A percentile compares a stretch with the other conserved stretches of the same genome.
These are phyloP conservation scores for Phytophthora brassicae DNA, from an alignment of 352 stramenopile species.

Conservation along the genomic window DNA sequence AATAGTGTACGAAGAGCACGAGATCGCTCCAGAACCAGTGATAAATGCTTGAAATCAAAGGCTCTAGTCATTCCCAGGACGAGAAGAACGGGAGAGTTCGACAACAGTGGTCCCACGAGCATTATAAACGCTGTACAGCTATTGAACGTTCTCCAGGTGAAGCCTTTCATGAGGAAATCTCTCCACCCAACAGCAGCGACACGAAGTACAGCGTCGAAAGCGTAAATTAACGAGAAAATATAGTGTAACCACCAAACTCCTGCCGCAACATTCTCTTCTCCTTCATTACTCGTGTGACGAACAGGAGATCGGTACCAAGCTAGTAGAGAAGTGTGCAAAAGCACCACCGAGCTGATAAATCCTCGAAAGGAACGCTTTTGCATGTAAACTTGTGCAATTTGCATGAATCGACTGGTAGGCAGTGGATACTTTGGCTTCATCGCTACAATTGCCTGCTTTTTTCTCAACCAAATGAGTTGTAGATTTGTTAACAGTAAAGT, in stretches of 20 bases:
- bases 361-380: constrained; percentile 64
- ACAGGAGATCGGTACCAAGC: constrained; percentile 73
- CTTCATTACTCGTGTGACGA: constrained; percentile 33
- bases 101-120: constrained; percentile 66
- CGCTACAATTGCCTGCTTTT: constrained; percentile 61
- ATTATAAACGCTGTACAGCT: constrained; percentile 77
- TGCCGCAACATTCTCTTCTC: constrained; percentile 31
- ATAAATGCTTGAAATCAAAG: constrained; percentile 85
- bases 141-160: constrained; percentile 79
- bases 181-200: constrained; percentile 76
- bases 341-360: constrained; percentile 62
- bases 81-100: constrained; percentile 59
- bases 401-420: constrained; percentile 58
- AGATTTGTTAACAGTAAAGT: constrained; percentile 74
- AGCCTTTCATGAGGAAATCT: constrained; percentile 85
- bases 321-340: constrained; percentile 72
- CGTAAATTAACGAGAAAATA: constrained; percentile 79
- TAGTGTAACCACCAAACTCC: constrained; percentile 81
- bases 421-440: constrained; percentile 76
- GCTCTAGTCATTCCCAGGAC: constrained; percentile 77
- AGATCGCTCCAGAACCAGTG: constrained; percentile 73
- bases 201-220: constrained; percentile 63
- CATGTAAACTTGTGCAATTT: constrained; percentile 61
- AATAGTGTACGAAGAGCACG: constrained; percentile 72
- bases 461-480: constrained; percentile 80